phyloP scores from a whole-genome alignment of 306 rosid species.

The Cucumis melo region DNA sequence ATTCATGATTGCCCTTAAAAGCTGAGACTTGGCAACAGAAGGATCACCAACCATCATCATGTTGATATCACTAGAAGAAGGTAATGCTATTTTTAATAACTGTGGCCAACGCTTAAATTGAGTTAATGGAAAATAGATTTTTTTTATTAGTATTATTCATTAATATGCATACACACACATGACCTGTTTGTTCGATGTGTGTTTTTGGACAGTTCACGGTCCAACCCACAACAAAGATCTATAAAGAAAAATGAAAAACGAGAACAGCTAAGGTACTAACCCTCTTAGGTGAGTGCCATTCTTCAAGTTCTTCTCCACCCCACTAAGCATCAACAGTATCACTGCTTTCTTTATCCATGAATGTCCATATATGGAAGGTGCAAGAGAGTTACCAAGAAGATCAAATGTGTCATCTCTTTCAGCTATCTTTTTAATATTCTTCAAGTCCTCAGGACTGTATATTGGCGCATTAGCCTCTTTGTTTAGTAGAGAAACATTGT shows the following conservation, averaged over 20 bases:
- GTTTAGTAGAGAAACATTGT: conserved; percentile 82
- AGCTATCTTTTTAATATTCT: conserved; percentile 66
- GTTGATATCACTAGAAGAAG: conserved; percentile 68
- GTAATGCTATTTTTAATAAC: not conserved
- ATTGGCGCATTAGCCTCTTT: conserved; percentile 96
- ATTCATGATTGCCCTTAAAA: conserved; percentile 86
- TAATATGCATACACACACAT: not conserved
- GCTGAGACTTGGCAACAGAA: conserved; percentile 99
- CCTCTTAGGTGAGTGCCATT: conserved; percentile 97
- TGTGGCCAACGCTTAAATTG: not conserved
- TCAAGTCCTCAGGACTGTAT: conserved; percentile 65
- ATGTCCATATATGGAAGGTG: conserved; percentile 96
- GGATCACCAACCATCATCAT: conserved; percentile 99
- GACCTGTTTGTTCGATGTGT: not conserved
- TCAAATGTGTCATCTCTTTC: conserved; percentile 84
- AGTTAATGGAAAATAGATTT: not conserved
- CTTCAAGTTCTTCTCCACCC: conserved; percentile 92
- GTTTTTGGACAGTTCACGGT: not conserved
- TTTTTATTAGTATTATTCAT: not conserved
- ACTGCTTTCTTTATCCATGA: conserved; percentile 97
- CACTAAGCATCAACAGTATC: conserved; percentile 81
- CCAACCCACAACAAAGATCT: not conserved
- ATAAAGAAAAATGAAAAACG: not conserved
- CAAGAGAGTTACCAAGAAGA: conserved; percentile 85
- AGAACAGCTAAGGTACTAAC: conserved; percentile 33